Evolutionary conservation across 2,329 filamentous ascomycete genomes (phyloP), one percentile per base, ranked within the genome.

Genomic region (Aspergillus sclerotialis): DNA sequence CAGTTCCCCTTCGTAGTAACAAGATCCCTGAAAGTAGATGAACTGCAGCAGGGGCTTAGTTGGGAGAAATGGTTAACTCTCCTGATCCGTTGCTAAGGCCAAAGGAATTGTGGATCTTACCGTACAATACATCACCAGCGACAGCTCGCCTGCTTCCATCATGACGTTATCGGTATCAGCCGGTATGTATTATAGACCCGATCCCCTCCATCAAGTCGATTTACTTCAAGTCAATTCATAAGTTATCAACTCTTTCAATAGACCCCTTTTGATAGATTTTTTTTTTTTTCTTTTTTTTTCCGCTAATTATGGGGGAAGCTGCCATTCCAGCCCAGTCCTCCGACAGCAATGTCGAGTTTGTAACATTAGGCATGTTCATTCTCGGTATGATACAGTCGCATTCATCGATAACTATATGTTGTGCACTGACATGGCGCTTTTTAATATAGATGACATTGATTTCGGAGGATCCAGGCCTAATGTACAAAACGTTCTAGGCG

Each of bases 371-470:
- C 49, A 79, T 79, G 76, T 77, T 78, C 60, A 78, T 78, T 42
- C 73, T 79, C 39, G 75, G 74, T 75, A 66, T 46, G 51, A 36
- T 45, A 31, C 19, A 19, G 17, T 32, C 19, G n/a, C n/a, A n/a
- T 25, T 16, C 35, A 39, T 37, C 18, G 30, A 30, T 32, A 26
- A 21, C 24, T 36, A 28, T 40, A 47, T 19, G 44, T 40, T 30
- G 13, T 33, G 34, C 37, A 33, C 32, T 43, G 39, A 43, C 30
- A 6, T 16, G 35, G 2, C n/a, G 12, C 16, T 14, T 28, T 30
- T 21, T 29, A 8, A 18, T 35, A 31, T 65, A 90, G 89, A 96
- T 68, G 86, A 95, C 40, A 96, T 96, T 50, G 84, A 95, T 50
- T 94, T 87, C 52, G 70, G 76, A 19, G 80, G 81, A 3, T 78